Conservation (phyloP, 2,329 filamentous ascomycete genomes). For the Ceratocystis colombiana region DNA sequence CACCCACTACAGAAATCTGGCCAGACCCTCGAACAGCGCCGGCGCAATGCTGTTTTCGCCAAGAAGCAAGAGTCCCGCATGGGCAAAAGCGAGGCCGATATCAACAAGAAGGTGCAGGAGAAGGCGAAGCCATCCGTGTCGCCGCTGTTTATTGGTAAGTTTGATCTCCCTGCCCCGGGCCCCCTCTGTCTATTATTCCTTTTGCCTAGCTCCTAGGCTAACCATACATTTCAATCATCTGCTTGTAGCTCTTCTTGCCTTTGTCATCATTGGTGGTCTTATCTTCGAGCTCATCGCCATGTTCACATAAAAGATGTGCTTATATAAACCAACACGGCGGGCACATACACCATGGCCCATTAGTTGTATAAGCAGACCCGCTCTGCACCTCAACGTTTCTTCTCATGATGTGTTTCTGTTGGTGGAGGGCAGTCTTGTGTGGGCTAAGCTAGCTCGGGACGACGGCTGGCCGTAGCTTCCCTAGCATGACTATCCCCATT, state of each 20-base stretch:
- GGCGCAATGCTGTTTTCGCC: constrained; percentile 68
- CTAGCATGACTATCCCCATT: too few species aligned
- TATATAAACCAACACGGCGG: background rate
- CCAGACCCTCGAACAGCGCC: constrained; percentile 76
- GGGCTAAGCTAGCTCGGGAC: background rate
- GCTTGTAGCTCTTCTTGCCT: constrained; percentile 44
- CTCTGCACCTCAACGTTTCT: background rate
- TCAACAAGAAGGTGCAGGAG: constrained; percentile 52
- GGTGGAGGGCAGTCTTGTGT: background rate
- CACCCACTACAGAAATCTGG: constrained; percentile 22
- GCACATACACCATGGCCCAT: too few species aligned
- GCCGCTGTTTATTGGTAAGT: constrained; percentile 53
- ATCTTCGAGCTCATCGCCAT: constrained; percentile 46
- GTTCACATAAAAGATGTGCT: constrained; percentile 9
- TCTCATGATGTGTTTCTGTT: background rate
- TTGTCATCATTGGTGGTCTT: constrained; percentile 52
- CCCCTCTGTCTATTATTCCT: background rate
- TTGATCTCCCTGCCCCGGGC: background rate
- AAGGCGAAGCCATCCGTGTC: constrained; percentile 51
- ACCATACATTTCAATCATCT: background rate
- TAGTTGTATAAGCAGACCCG: background rate
- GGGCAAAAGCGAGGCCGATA: constrained; percentile 58
- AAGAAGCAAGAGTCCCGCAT: constrained; percentile 62
- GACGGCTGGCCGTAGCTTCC: background rate
- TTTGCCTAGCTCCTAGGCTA: background rate